Base-by-base conservation (phyloP, 2,329 filamentous ascomycete genomes). In the Microdochium trichocladiopsis region DNA sequence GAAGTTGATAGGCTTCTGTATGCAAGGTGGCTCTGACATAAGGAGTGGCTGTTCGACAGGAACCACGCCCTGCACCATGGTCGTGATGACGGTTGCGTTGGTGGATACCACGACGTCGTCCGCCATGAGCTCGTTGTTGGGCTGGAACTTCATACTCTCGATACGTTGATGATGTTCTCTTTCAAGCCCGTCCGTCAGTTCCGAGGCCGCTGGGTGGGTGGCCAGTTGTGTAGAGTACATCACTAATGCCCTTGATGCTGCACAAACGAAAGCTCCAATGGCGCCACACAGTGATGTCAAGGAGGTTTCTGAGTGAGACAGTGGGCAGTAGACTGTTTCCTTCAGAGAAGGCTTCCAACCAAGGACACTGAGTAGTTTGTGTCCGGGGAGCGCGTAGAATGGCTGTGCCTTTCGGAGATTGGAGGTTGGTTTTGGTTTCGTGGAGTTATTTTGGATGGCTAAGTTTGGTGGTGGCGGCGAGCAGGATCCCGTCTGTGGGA, bases 41-140 rank as follows among this genome's bases (percentile, higher is more conserved):
- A n/a, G n/a, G 63, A 68, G 75, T 66, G 69, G 85, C 63, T 70
- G 84, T 51, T 67, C 78, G 58, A 55, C 79, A 48, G 72, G 70
- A 56, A 62, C 84, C 50, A 61, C 83, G 50, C 67, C 87, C 54
- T 65, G 80, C n/a, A 60, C 85, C 47, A 69, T 86, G 49, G 80
- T 82, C 21, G 72, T 74, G 50, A 76, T 74, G 55, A 82, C 74
- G 2, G 72, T 73, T 23, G 84, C 84, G 3, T 88, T 88, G 63
- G 84, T 84, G 23, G 84, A 84, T 31, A 84, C 84, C 53, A 88
- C 87, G 62, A 87, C 88, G 55, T 84, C 84, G n/a, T 83, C 79
- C 21, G 83, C 67, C 50, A 71, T 37, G 33, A 16, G 14, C 33
- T 37, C 33, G 33, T 37, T n/a, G 6, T 6, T 16, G 6, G 33